Evolutionary conservation across 768 basidiomycete genomes (phyloP), one percentile per base, ranked within the genome.

Genomic region (Dioszegia crocea): DNA sequence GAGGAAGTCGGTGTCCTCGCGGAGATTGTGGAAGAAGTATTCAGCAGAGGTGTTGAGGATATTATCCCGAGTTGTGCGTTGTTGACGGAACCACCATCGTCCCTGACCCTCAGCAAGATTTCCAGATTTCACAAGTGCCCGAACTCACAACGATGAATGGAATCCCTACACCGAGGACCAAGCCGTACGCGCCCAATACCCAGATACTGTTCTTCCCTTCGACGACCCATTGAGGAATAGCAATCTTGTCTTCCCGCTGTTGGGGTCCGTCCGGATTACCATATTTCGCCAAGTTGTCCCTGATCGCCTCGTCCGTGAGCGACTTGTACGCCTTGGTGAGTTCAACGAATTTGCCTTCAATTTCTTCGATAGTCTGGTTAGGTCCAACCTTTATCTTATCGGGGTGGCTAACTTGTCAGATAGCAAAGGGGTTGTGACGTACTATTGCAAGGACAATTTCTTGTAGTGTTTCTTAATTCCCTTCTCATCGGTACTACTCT

Each of bases 281-380:
- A 64, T 88, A 97, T 36, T 86, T 80, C 65, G 88, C 84, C 80
- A 86, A 85, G 77, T 99, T 99, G 69, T 87, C 85, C 40, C 92
- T 88, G 54, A 91, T 91, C 4, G 84, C 86, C 72, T 90, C 89
- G 77, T 99, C 92, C 0, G 93, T 97, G 24, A 99, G 89, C 84
- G 94, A 79, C 81, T 99, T 99, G 80, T 99, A 99, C 3, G 96
- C 96, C 76, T 98, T 99, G 8, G 96, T 98, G 38, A 99, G 81
- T 21, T 89, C 84, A 21, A 98, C 89, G 76, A 96, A 99, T 59
- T 84, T 84, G 53, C 85, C 82, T 65, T 88, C 88, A 30, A 91
- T 91, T 5, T 84, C 83, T 72, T 97, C 94, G 38, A 86, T 80
- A 0, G 93, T 97, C 65, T 91, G 80, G 71, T 96, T 91, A 2